Conservation (phyloP, 345 rosid genomes). For the Citrus mangshanensis region DNA sequence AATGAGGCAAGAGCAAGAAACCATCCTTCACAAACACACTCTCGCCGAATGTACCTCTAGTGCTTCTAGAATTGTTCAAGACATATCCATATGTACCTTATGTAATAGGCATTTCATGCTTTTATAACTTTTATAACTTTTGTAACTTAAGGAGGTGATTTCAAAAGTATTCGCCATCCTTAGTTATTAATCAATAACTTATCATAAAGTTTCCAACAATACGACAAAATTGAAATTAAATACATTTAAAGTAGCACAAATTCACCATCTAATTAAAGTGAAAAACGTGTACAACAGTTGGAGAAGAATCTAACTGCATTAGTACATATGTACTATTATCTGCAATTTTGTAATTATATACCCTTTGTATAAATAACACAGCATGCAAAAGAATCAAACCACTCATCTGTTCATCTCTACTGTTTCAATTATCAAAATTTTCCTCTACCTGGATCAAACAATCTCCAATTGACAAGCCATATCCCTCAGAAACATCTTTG, state of each 20-base stretch:
- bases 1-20: background rate
- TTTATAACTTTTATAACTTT: background rate
- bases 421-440: background rate
- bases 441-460: background rate
- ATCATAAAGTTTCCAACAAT: background rate
- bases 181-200: background rate
- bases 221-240: slow-evolving; percentile 4
- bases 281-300: background rate
- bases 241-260: background rate
- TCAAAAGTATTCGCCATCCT: background rate
- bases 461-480: background rate
- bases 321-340: background rate
- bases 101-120: background rate
- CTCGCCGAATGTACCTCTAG: background rate
- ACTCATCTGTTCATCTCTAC: background rate
- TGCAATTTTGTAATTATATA: background rate
- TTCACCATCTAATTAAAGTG: background rate
- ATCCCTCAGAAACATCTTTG: background rate
- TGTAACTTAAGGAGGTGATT: background rate
- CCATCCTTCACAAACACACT: background rate
- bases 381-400: background rate
- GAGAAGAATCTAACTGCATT: background rate
- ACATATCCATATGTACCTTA: background rate
- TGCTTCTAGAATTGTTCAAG: background rate
- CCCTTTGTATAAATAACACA: background rate